These are phyloP conservation scores for Candida buenavistaensis DNA, from an alignment of 1,139 yeast species.

Conservation along the genomic window DNA sequence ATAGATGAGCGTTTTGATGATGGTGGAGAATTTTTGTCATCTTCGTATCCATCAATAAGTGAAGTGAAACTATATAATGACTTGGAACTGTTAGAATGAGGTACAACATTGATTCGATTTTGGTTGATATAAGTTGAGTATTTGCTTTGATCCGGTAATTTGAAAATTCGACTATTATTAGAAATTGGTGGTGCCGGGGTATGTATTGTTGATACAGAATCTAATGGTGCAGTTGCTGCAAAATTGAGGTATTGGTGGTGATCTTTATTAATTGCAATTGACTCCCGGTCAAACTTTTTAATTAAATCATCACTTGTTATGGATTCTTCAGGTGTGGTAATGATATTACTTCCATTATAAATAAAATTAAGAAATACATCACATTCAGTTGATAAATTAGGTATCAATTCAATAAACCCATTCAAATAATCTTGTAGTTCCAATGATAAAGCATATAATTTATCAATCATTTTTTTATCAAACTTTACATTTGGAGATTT, in stretches of 20 bases:
- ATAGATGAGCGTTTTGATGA: not conserved
- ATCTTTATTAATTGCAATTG: slow-evolving; percentile 18
- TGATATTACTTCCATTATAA: slow-evolving; percentile 4
- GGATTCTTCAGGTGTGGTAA: slow-evolving; percentile 2
- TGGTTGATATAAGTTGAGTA: slow-evolving; percentile 18
- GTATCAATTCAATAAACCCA: slow-evolving; percentile 18
- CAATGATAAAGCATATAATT: slow-evolving; percentile 26
- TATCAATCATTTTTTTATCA: slow-evolving; percentile 18
- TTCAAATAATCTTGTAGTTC: slow-evolving; percentile 38
- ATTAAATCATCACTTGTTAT: slow-evolving; percentile 19
- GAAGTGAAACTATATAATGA: slow-evolving; percentile 24
- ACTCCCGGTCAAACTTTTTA: slow-evolving; percentile 22
- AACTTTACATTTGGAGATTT: slow-evolving; percentile 12
- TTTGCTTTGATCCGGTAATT: slow-evolving; percentile 12
- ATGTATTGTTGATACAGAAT: slow-evolving; percentile 10
- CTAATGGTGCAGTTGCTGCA: slow-evolving; percentile 33
- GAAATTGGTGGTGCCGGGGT: slow-evolving; percentile 3
- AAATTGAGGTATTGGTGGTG: slow-evolving; percentile 14
- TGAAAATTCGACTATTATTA: slow-evolving; percentile 6
- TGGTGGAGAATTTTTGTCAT: not conserved
- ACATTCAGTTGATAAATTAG: slow-evolving; percentile 14
- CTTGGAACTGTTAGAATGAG: slow-evolving; percentile 15
- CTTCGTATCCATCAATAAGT: slow-evolving; percentile 25
- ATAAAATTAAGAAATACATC: slow-evolving; percentile 20
- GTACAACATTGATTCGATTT: slow-evolving; percentile 4